These are phyloP conservation scores for Ciborinia camelliae DNA, from an alignment of 2,329 filamentous ascomycete genomes.

Conservation along the genomic window DNA sequence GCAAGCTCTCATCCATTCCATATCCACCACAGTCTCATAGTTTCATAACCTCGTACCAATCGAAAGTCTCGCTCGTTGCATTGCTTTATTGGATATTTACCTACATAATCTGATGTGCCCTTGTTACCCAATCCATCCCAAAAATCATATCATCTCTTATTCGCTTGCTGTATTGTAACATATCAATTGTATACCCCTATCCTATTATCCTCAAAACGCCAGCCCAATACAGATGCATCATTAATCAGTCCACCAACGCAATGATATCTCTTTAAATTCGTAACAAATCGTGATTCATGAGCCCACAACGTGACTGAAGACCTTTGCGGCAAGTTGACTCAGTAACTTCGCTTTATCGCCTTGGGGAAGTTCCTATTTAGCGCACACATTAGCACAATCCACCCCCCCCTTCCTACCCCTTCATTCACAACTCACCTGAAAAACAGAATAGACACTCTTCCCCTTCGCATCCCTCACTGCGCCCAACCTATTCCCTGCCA, in stretches of 20 bases:
- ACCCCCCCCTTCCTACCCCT: too few species aligned
- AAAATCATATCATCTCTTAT: not conserved
- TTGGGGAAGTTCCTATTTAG: constrained; percentile 64
- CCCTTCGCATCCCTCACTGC: constrained; percentile 84
- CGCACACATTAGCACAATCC: not conserved
- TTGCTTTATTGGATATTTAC: not conserved
- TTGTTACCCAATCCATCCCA: not conserved
- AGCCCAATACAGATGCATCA: not conserved
- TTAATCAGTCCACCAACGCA: not conserved
- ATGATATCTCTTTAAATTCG: not conserved
- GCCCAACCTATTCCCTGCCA: constrained; percentile 89
- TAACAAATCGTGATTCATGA: not conserved
- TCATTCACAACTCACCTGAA: constrained; percentile 8
- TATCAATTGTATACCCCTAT: not conserved
- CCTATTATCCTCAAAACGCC: not conserved
- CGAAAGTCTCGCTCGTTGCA: not conserved
- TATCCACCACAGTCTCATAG: not conserved
- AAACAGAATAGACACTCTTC: constrained; percentile 93
- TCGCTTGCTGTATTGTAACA: not conserved
- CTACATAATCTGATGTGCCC: not conserved
- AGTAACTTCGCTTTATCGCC: constrained; percentile 76
- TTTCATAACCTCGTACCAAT: too few species aligned
- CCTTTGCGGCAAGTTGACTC: constrained; percentile 66
- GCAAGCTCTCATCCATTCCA: not conserved
- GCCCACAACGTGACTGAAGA: constrained; percentile 70